These are phyloP conservation scores for Trametes cinnabarina DNA, from an alignment of 768 basidiomycete species.

Conservation along the genomic window DNA sequence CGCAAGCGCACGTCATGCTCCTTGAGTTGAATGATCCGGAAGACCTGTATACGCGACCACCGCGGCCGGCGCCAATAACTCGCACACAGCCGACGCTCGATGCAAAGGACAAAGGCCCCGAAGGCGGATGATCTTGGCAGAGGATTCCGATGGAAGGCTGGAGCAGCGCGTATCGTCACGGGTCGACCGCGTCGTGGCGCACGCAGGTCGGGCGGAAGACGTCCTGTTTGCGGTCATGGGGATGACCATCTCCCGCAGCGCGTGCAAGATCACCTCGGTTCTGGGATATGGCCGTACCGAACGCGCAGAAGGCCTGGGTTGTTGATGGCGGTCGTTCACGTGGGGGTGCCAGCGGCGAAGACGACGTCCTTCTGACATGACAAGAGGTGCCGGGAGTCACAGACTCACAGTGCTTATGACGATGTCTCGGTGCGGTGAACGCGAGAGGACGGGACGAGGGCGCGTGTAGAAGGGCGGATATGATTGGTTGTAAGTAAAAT, in stretches of 20 bases:
- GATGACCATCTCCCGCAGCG: neutral
- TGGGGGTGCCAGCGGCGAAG: constrained; percentile 6
- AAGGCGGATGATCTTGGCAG: constrained; percentile 8
- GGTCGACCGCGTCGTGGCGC: neutral
- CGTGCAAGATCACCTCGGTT: constrained; percentile 1
- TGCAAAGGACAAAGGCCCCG: neutral
- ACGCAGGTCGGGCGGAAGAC: neutral
- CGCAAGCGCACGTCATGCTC: constrained; percentile 31
- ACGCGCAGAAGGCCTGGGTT: neutral
- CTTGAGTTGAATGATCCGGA: constrained; percentile 28
- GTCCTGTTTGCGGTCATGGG: constrained; percentile 5
- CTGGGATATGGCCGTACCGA: constrained; percentile 5
- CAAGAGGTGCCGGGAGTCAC: constrained; percentile 1
- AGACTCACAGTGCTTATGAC: constrained; percentile 1
- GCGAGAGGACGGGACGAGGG: neutral
- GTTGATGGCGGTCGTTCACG: constrained; percentile 12
- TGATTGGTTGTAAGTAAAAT: constrained; percentile 6
- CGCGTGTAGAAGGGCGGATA: neutral
- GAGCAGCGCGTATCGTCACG: constrained; percentile 9
- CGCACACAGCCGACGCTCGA: neutral
- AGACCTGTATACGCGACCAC: neutral
- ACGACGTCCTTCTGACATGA: constrained; percentile 8
- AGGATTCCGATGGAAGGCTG: constrained; percentile 14
- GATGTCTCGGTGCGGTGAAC: neutral
- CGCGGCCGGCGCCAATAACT: neutral